A percentile compares a stretch with the other conserved stretches of the same genome.
phyloP scores from a whole-genome alignment of 2,329 filamentous ascomycete genomes.

The Xylariaceae sp. region DNA sequence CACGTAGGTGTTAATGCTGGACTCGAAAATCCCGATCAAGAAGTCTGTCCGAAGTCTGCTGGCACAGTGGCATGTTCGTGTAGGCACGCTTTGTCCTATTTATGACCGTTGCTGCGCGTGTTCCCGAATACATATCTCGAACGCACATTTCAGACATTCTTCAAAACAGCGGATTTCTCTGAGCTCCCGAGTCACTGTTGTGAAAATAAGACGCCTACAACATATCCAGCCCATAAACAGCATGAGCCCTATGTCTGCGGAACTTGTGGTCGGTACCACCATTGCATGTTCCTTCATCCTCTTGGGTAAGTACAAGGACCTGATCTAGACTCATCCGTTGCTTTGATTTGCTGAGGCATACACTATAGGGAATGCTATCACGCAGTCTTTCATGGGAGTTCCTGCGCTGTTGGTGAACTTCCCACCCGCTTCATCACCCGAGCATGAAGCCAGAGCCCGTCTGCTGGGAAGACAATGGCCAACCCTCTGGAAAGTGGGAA shows the following conservation, averaged over 20 bases:
- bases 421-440: slow-evolving; percentile 38
- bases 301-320: slow-evolving; percentile 35
- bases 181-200: too few relatives aligned
- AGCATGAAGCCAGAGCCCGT: slow-evolving; percentile 40
- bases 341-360: neutral
- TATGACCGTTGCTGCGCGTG: too few relatives aligned
- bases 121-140: too few relatives aligned
- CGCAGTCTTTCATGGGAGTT: slow-evolving; percentile 51
- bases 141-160: too few relatives aligned
- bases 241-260: slow-evolving; percentile 13
- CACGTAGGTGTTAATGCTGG: too few relatives aligned
- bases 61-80: too few relatives aligned
- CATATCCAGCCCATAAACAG: neutral
- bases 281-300: slow-evolving; percentile 49
- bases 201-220: neutral
- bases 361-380: slow-evolving; percentile 47
- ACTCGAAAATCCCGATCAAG: too few relatives aligned
- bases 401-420: slow-evolving; percentile 47
- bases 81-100: too few relatives aligned
- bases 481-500: slow-evolving; percentile 49
- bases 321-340: neutral
- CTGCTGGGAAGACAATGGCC: slow-evolving; percentile 49
- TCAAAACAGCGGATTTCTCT: too few relatives aligned
- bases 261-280: slow-evolving; percentile 42
- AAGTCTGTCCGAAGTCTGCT: too few relatives aligned